Base-by-base conservation (phyloP, 352 stramenopile genomes). In the Vaucheria bursata region DNA sequence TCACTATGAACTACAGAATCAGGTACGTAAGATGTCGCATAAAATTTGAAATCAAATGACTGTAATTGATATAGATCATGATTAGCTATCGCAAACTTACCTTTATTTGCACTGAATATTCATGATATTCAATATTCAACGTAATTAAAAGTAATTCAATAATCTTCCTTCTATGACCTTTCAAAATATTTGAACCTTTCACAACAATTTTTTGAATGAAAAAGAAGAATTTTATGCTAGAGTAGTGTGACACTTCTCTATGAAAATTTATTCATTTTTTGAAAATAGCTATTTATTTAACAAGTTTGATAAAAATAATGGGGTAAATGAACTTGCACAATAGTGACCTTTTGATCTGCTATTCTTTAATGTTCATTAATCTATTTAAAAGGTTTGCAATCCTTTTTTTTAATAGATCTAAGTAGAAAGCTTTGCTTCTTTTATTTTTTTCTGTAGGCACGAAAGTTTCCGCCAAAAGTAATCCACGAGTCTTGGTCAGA, bases 401-500 rank as follows among this genome's bases (percentile, higher is more conserved):
- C 1, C 31, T 2, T 36, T 38, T 25, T 69, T 6, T 4, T 29
- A 69, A 29, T 4, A 38, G 33, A 4, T 34, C 4, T 18, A 38
- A 34, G 65, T 35, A 50, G 12, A 50, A 6, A 29, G 33, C 2
- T 31, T 2, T 37, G 65, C 31, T 40, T 4, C 8, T 40, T 31
- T 36, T 18, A 34, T 34, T 8, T 38, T 69, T 12, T 1, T 39
- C 12, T 38, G 6, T 35, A 72, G 65, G 65, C 65, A 25, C 64
- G 78, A 0, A 74, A 64, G 12, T 83, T 80, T 73, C 78, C 78
- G 1, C 73, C 73, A 25, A 72, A 64, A n/a, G 29, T 74, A 38
- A 81, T 83, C 35, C 78, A 83, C 65, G 53, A 81, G 73, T 77
- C 71, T 1, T 83, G 77, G 77, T 53, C 50, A 69, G 71, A 77